These are phyloP conservation scores for Flaveria robusta DNA, from an alignment of 129 eudicot genomes.

Conservation along the genomic window DNA sequence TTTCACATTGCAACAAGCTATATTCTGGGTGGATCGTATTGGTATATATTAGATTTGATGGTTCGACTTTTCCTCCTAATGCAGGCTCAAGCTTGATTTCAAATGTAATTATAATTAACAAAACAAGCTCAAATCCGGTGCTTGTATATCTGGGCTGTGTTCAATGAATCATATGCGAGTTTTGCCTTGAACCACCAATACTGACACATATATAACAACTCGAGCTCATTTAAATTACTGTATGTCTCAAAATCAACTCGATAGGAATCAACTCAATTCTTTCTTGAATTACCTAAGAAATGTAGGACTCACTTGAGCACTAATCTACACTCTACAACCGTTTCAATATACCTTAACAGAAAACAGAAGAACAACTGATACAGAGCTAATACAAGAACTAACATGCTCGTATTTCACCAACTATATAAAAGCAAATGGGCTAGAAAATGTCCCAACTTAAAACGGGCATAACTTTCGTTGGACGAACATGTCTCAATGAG, in stretches of 20 bases:
- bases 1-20: slow-evolving; percentile 1
- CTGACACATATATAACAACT: no score
- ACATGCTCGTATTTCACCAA: neutral
- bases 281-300: neutral
- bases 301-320: neutral
- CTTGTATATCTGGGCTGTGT: neutral
- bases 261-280: neutral
- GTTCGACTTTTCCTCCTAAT: neutral
- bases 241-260: neutral
- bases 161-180: neutral
- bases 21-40: neutral
- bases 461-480: neutral
- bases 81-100: neutral
- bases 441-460: neutral
- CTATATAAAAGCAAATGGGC: neutral
- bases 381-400: neutral
- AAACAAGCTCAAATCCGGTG: neutral
- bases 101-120: no score
- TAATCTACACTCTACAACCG: neutral
- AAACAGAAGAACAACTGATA: neutral
- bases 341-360: neutral
- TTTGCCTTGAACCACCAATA: no score
- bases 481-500: neutral
- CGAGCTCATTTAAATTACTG: neutral
- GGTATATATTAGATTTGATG: neutral